Conservation (phyloP, 331 rosid species). For the Ulmus americana region DNA sequence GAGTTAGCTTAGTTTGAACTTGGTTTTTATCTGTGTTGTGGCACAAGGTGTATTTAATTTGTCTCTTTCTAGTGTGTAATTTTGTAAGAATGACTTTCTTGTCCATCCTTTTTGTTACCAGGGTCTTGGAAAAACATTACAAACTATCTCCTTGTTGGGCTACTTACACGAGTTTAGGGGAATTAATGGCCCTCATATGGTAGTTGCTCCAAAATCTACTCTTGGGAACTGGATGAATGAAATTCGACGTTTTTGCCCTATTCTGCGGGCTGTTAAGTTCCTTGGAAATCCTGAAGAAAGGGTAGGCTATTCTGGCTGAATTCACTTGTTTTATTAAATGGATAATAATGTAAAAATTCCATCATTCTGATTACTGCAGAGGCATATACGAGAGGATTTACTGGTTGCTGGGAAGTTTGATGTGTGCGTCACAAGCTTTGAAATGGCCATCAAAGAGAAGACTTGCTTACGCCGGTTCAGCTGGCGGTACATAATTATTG, state of each 20-base stretch:
- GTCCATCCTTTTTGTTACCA: conserved; percentile 22
- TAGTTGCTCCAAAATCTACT: conserved; percentile 98
- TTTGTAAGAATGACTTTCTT: conserved; percentile 5
- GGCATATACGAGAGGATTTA: conserved; percentile 70
- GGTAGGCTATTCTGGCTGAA: conserved; percentile 34
- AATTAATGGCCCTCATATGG: conserved; percentile 94
- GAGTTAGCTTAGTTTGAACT: neutral
- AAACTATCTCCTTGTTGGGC: conserved; percentile 88
- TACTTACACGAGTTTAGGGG: conserved; percentile 93
- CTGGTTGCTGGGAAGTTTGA: conserved; percentile 94
- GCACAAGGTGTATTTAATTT: neutral
- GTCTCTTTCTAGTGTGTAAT: conserved; percentile 8
- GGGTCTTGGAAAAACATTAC: conserved; percentile 99
- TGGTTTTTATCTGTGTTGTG: no score
- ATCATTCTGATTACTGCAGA: conserved; percentile 36
- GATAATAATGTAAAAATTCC: neutral
- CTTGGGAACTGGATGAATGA: conserved; percentile 99
- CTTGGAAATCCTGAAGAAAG: conserved; percentile 98
- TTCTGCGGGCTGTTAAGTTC: conserved; percentile 74
- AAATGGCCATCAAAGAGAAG: conserved; percentile 98
- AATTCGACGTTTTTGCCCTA: conserved; percentile 87
- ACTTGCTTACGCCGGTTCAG: conserved; percentile 74
- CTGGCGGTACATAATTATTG: conserved; percentile 92
- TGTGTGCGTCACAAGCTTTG: conserved; percentile 93
- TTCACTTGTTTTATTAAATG: neutral